Percentiles rank a stretch among this genome's conserved stretches.
phyloP scores from a whole-genome alignment of 768 basidiomycete genomes.

The Boletellus emodensis region DNA sequence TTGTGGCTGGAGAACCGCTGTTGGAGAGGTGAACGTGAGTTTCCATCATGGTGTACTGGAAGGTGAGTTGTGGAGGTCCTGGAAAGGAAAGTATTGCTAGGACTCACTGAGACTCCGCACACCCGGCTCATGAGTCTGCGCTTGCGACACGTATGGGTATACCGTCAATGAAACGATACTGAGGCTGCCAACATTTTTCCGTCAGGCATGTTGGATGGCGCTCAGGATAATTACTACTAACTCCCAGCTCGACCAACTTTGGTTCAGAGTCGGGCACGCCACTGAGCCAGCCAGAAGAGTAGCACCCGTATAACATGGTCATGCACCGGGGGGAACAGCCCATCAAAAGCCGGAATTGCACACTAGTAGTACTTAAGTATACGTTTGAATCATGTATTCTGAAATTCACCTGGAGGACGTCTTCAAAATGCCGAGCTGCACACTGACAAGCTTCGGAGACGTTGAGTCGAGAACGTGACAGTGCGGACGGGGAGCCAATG shows the following conservation, averaged over 20 bases:
- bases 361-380: too few species aligned
- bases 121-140: conserved; percentile 4
- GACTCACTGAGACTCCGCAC: not conserved
- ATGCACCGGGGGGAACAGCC: too few species aligned
- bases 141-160: not conserved
- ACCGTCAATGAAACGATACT: not conserved
- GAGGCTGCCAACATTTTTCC: not conserved
- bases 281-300: too few species aligned
- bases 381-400: too few species aligned
- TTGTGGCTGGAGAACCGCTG: conserved; percentile 5
- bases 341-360: too few species aligned
- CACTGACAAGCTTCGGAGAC: too few species aligned
- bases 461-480: conserved; percentile 27
- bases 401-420: too few species aligned
- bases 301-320: too few species aligned
- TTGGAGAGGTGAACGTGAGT: conserved; percentile 38
- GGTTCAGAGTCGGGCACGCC: conserved; percentile 12
- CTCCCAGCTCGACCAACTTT: conserved; percentile 15
- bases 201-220: not conserved
- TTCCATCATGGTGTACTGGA: conserved; percentile 36
- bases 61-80: conserved; percentile 5
- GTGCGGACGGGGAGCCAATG: conserved; percentile 23
- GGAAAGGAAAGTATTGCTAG: conserved; percentile 22
- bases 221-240: conserved; percentile 14
- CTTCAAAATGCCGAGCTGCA: too few species aligned